Evolutionary conservation across 768 basidiomycete genomes (phyloP), one percentile per base, ranked within the genome.

Genomic region (Tulasnella sp.): DNA sequence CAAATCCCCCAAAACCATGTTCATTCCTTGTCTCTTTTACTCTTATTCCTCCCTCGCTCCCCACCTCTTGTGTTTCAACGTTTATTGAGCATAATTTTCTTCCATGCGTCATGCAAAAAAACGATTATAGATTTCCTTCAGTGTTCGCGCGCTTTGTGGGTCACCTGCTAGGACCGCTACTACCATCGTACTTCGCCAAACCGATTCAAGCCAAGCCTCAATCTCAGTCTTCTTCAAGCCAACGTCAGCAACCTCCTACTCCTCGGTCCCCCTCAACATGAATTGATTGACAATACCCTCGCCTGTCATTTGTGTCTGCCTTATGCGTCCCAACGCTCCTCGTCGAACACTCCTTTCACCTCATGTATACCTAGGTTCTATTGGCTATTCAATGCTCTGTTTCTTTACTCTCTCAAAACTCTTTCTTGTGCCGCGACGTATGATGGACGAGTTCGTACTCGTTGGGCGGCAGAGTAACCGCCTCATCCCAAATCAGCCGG

Each of bases 121-220:
- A 68, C 62, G 62, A 68, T 68, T 68, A 68, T 68, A 68, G 62
- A 68, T 68, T 68, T 68, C 62, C 62, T 68, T 68, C 62, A 68
- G 62, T 68, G 62, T 68, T 68, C 62, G 62, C 62, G 62, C 62
- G 62, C 62, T 68, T 68, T 68, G 62, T 68, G 62, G 62, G 62
- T 68, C 62, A 68, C 62, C 62, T 68, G 31, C 62, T 68, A 68
- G 62, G 62, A 68, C 62, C 62, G 27, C 62, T 68, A 27, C 62
- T 68, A 5, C 62, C 62, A 18, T 68, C 62, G 18, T 68, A 68
- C 62, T 34, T 68, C 62, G 62, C 62, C 34, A 68, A 68, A 19
- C 62, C 62, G 62, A 68, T 68, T 36, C 62, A 68, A 68, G 62
- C 62, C 34, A 68, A 36, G 62, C 62, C 62, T 27, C n/a, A 58